Base-by-base conservation (phyloP, 768 basidiomycete species). In the Boletus reticuloceps region DNA sequence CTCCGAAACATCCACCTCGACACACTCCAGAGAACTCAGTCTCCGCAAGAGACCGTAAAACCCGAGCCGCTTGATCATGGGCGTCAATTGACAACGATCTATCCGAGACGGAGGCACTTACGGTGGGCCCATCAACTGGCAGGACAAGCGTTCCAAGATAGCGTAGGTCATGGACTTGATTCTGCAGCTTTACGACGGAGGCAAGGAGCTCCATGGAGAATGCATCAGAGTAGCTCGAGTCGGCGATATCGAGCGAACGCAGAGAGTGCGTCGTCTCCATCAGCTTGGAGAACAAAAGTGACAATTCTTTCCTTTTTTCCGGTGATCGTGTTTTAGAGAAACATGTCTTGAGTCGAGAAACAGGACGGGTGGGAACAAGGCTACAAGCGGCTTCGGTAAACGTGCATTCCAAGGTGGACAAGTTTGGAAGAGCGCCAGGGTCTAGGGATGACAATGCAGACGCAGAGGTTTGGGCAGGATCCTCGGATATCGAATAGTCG, bases 71-170 rank as follows among this genome's bases (percentile, higher is more conserved):
- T 87, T 59, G 14, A 53, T 37, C 54, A 50, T 51, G n/a, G 38
- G 1, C 25, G 51, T 66, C 34, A 59, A 29, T 13, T 4, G 31
- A 56, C 27, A 19, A 32, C 31, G 4, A 32, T 7, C 0, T 3
- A 22, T 19, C 20, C 5, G 20, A 45, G 43, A 41, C 54, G 64
- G 69, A 40, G 78, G 14, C 2, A 62, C 67, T 39, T 37, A 69
- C 67, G 5, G 50, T 11, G 9, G 42, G 11, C 1, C 67, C 84
- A 38, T 76, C 75, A 19, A 87, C 72, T 8, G 86, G 86, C 39
- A 89, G 71, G 10, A 81, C 83, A 14, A 88, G 76, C 9, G 84
- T 85, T 17, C 86, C 86, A 49, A 87, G 69, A 65, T 87, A 87
- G 25, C 74, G 76, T 50, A 88, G 69, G 29, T 77, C 76, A 16